Evolutionary conservation across 2,329 filamentous ascomycete species (phyloP).

Genomic region (Colletotrichum phormii): DNA sequence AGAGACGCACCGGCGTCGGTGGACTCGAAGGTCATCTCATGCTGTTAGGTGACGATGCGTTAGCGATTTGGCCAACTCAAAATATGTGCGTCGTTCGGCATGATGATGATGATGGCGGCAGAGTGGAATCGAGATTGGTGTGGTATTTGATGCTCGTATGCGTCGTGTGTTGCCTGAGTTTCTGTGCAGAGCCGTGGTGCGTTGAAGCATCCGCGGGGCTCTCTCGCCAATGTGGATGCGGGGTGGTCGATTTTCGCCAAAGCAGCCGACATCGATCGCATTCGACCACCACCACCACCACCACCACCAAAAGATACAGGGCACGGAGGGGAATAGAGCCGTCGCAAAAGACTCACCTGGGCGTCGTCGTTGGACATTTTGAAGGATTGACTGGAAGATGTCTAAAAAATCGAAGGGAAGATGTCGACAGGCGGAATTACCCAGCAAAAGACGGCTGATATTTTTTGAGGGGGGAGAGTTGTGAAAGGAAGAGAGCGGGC

Average conservation of each 20-base stretch:
- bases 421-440: slow-evolving; percentile 40
- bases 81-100: background rate
- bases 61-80: background rate
- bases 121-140: slow-evolving; percentile 11
- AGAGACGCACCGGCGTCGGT: slow-evolving; percentile 95
- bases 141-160: slow-evolving; percentile 7
- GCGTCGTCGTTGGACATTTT: slow-evolving; percentile 66
- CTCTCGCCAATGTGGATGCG: slow-evolving; percentile 51
- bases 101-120: background rate
- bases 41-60: slow-evolving; percentile 53
- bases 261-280: slow-evolving; percentile 39
- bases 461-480: slow-evolving; percentile 32
- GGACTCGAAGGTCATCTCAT: slow-evolving; percentile 84
- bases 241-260: slow-evolving; percentile 53
- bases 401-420: slow-evolving; percentile 39
- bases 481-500: slow-evolving; percentile 38
- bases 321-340: slow-evolving; percentile 27
- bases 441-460: slow-evolving; percentile 35
- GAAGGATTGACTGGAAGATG: slow-evolving; percentile 53
- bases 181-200: slow-evolving; percentile 32
- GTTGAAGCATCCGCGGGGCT: slow-evolving; percentile 36
- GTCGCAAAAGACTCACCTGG: slow-evolving; percentile 57
- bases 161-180: background rate
- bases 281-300: slow-evolving; percentile 38
- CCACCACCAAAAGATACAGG: slow-evolving; percentile 32